Evolutionary conservation across 257 asterid genomes (phyloP), one percentile per base, ranked within the genome.

Genomic region (Coffea canephora): DNA sequence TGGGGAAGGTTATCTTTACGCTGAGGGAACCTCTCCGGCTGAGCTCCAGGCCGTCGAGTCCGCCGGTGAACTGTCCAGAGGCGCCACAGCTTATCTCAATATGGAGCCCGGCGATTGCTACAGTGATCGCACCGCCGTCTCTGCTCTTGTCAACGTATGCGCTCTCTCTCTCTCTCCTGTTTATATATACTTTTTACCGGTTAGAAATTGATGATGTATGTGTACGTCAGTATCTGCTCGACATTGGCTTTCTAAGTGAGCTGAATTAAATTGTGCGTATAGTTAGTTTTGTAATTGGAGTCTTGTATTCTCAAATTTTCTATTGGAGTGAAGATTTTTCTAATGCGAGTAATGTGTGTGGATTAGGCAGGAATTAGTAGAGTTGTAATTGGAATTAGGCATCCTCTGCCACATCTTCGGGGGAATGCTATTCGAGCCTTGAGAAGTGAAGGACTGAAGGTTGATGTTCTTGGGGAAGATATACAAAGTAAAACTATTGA

Each of bases 371-470:
- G 96, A 77, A 83, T 96, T 77, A 72, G 80, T 57, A 94, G 98
- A 89, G 98, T 96, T 81, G 98, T 96, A 73, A 81, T 96, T 76
- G 99, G 99, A 72, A 92, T 96, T 65, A 89, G 99, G 76, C 97
- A 96, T 92, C 99, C 99, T 25, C 61, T 92, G 90, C 89, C 86
- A 85, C 97, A 94, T 89, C 91, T 93, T 71, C 93, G 99, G 48
- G 97, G 99, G 39, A 86, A 92, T 85, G 98, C 96, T 73, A 81
- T 96, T 75, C 96, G 89, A 41, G 98, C 94, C 21, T 81, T 96
- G n/a, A 91, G 90, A 86, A 85, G 87, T 83, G 93, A 90, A 87
- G 98, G 97, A 72, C 73, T 96, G 84, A 80, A 86, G 82, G 99
- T 96, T 84, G 96, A 93, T 82, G 97, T 96, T 89, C 91, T 96